Percentiles rank a stretch among this genome's conserved stretches.
Evolutionary conservation across 2,329 filamentous ascomycete genomes (phyloP).

Genomic region (Ophiosphaerella korrae): DNA sequence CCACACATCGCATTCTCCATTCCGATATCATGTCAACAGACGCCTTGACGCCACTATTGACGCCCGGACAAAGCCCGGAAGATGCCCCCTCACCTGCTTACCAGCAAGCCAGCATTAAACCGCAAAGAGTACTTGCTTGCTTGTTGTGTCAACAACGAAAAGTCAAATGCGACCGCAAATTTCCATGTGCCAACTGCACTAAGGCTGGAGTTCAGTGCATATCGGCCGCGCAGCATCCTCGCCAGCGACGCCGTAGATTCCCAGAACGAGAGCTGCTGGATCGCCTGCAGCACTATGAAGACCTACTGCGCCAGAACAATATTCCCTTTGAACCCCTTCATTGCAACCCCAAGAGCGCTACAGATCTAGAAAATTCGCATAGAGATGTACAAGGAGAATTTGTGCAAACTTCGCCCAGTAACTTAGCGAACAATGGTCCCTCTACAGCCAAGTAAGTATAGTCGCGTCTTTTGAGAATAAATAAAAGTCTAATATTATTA

Average conservation of each 20-base stretch:
- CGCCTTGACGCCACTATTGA: constrained; percentile 7
- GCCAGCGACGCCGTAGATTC: constrained; percentile 64
- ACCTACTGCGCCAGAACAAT: constrained; percentile 66
- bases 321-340: constrained; percentile 71
- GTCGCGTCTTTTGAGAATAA: constrained; percentile 4
- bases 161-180: constrained; percentile 47
- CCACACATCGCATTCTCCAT: not conserved
- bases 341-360: constrained; percentile 12
- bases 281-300: constrained; percentile 71
- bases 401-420: not conserved
- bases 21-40: constrained; percentile 11
- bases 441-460: constrained; percentile 2
- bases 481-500: constrained; percentile 4
- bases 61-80: constrained; percentile 7
- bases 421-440: not conserved
- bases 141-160: constrained; percentile 69
- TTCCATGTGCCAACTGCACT: constrained; percentile 42
- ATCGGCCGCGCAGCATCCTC: constrained; percentile 55
- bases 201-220: constrained; percentile 42
- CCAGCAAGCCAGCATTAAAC: constrained; percentile 22
- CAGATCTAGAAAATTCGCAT: not conserved
- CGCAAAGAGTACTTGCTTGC: constrained; percentile 60
- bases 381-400: no score
- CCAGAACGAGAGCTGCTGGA: constrained; percentile 73
- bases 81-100: constrained; percentile 1